Percentiles rank a stretch among this genome's conserved stretches.
phyloP scores from a whole-genome alignment of 441 rosid species.

The Eutrema salsugineum region DNA sequence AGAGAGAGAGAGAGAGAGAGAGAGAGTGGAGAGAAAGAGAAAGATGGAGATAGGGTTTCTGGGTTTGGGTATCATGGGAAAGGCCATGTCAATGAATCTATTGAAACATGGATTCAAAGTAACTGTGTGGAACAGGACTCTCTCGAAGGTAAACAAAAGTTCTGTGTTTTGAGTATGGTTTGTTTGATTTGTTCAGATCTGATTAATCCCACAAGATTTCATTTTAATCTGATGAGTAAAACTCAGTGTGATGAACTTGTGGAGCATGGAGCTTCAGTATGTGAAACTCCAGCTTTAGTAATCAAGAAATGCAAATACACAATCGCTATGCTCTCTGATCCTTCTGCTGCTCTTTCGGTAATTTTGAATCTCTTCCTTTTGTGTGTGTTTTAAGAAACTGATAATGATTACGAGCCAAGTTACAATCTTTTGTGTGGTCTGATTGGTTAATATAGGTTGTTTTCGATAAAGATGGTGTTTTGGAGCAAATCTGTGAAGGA shows the following conservation, averaged over 20 bases:
- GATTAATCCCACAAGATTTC: neutral
- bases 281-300: constrained; percentile 82
- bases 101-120: constrained; percentile 80
- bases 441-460: constrained; percentile 53
- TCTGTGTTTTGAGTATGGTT: neutral
- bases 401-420: neutral
- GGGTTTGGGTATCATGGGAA: constrained; percentile 97
- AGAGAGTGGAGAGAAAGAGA: no score
- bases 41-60: constrained; percentile 90
- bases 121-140: constrained; percentile 93
- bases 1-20: neutral
- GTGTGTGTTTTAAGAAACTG: neutral
- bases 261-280: constrained; percentile 72
- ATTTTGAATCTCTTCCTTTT: neutral
- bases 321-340: constrained; percentile 91
- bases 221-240: neutral
- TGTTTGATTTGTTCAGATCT: constrained; percentile 20
- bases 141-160: constrained; percentile 65
- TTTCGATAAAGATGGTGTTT: constrained; percentile 81
- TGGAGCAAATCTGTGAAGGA: constrained; percentile 66
- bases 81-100: constrained; percentile 88
- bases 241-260: constrained; percentile 81
- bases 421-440: neutral
- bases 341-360: constrained; percentile 84
- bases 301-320: constrained; percentile 84